phyloP scores from a whole-genome alignment of 345 rosid species.

The Toxicodendron radicans region DNA sequence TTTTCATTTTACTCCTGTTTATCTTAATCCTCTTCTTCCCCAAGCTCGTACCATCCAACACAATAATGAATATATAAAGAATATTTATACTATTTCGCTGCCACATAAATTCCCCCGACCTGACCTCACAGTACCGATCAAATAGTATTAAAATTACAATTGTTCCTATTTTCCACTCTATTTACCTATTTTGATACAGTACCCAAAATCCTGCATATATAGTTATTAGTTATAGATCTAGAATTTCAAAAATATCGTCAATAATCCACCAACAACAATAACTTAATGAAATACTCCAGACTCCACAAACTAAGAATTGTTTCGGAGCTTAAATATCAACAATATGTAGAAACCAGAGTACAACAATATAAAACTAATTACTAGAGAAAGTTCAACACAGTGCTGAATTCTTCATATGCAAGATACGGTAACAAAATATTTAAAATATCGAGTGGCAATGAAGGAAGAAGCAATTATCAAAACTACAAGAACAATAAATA shows the following conservation, averaged over 20 bases:
- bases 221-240: background rate
- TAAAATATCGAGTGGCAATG: background rate
- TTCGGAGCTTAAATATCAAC: background rate
- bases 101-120: too few relatives aligned
- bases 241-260: background rate
- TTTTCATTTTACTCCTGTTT: too few relatives aligned
- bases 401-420: conserved; percentile 6
- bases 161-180: too few relatives aligned
- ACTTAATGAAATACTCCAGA: background rate
- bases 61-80: too few relatives aligned
- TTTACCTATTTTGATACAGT: too few relatives aligned
- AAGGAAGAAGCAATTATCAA: conserved; percentile 16
- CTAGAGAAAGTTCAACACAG: background rate
- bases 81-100: too few relatives aligned
- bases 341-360: background rate
- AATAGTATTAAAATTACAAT: too few relatives aligned
- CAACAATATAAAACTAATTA: background rate
- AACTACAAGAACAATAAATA: conserved; percentile 24
- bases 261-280: background rate
- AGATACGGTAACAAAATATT: background rate
- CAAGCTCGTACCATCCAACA: too few relatives aligned
- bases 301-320: background rate
- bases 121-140: too few relatives aligned
- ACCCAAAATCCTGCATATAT: too few relatives aligned
- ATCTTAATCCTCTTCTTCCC: too few relatives aligned